A percentile compares a stretch with the other conserved stretches of the same genome.
Conservation (phyloP, 2,329 filamentous ascomycete species). For the Talaromyces sp. region DNA sequence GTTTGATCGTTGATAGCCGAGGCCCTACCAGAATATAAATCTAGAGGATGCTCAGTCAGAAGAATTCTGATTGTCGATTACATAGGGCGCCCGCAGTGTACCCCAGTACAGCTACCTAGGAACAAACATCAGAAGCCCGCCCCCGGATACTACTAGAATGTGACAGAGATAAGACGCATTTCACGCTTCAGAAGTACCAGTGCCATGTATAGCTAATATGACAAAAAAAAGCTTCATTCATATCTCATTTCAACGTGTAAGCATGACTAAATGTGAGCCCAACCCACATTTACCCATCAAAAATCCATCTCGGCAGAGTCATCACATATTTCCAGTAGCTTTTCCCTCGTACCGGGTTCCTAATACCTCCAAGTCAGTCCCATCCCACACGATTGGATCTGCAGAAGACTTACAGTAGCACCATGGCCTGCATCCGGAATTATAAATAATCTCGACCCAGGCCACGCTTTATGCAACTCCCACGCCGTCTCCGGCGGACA, state of each 20-base stretch:
- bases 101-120: not conserved
- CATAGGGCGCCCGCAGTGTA: not conserved
- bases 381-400: not conserved
- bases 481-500: slow-evolving; percentile 44
- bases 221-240: not conserved
- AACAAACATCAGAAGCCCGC: not conserved
- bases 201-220: no score
- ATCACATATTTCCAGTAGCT: slow-evolving; percentile 7
- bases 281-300: not conserved
- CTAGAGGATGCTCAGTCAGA: not conserved
- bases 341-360: not conserved
- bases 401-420: slow-evolving; percentile 21
- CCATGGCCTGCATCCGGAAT: slow-evolving; percentile 34
- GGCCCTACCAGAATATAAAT: no score
- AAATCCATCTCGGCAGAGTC: slow-evolving; percentile 4
- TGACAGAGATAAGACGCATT: no score
- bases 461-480: slow-evolving; percentile 41
- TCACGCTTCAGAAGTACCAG: no score
- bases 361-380: not conserved
- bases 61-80: not conserved
- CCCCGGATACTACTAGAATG: not conserved
- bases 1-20: not conserved
- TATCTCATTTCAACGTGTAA: not conserved
- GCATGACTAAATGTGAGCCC: not conserved
- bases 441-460: slow-evolving; percentile 32